phyloP scores from a whole-genome alignment of 768 basidiomycete species.

The Boletus insuetus region DNA sequence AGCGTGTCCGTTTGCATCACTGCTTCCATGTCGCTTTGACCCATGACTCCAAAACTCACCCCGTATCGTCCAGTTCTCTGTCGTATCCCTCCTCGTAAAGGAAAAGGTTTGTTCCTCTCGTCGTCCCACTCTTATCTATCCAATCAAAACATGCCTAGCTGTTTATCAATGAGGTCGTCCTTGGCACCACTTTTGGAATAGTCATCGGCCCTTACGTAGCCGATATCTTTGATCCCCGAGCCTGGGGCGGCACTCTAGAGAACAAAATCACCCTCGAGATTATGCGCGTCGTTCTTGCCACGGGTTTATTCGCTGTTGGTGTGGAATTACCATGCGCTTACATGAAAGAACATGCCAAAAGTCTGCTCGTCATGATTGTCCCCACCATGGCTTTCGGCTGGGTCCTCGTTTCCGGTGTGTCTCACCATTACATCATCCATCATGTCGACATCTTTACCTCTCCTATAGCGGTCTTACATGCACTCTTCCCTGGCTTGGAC shows the following conservation, averaged over 20 bases:
- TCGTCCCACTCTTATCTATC: neutral
- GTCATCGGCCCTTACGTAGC: constrained; percentile 71
- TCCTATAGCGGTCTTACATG: constrained; percentile 58
- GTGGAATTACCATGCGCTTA: constrained; percentile 89
- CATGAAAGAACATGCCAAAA: constrained; percentile 74
- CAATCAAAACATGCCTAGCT: constrained; percentile 40
- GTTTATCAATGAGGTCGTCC: constrained; percentile 91
- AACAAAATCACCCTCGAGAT: constrained; percentile 80
- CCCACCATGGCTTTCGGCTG: constrained; percentile 87
- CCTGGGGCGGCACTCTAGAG: constrained; percentile 60
- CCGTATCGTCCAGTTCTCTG: constrained; percentile 59
- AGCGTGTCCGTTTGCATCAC: constrained; percentile 5
- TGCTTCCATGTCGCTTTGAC: no score
- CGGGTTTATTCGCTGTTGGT: constrained; percentile 92
- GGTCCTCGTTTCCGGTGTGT: constrained; percentile 68
- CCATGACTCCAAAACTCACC: neutral
- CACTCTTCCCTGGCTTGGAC: constrained; percentile 66
- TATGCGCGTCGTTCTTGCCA: constrained; percentile 84
- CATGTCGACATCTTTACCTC: neutral
- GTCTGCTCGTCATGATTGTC: constrained; percentile 66
- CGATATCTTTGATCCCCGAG: constrained; percentile 70
- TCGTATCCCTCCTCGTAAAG: constrained; percentile 79
- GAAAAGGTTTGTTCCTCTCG: constrained; percentile 55
- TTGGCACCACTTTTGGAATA: constrained; percentile 69
- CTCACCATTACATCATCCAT: neutral